Base-by-base conservation (phyloP, 176 grass and related monocot genomes). In the Carex parvula region DNA sequence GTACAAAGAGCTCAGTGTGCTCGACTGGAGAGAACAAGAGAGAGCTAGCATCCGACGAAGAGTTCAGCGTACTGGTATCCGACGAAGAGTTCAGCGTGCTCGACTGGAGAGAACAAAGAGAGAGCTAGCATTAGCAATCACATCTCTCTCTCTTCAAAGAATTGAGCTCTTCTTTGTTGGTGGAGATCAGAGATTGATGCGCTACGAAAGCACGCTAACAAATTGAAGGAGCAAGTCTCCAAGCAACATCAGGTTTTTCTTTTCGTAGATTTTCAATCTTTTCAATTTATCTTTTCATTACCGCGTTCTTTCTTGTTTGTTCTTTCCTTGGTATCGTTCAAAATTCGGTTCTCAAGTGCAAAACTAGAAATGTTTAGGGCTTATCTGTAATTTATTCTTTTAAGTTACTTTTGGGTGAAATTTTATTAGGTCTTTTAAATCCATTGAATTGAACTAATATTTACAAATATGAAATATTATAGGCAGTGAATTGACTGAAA, bases 181-280 rank as follows among this genome's bases (percentile, higher is more conserved):
- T 17, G 16, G 37, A 69, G 53, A 11, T 18, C 17, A 46, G 42
- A 58, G 57, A 99, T 99, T 91, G 96, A 99, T 73, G 88, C 85
- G 88, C 88, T 99, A 63, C 93, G 96, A 88, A 99, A 94, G 85
- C 93, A 95, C 88, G 96, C 93, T 46, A 92, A 20, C 88, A 95
- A 88, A 88, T 84, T 95, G 21, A 94, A 93, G 91, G 96, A 99
- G 86, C 93, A 99, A 86, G 93, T 99, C 75, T 88, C 93, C 81
- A 99, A 92, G 87, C 92, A 98, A 83, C 95, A 98, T 70, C 96
- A 95, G 91, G 93, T 99, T 32, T 13, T 39, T 5, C 78, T 60
- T 33, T 20, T 79, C 12, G 21, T 56, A 21, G 8, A 56, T 26
- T 78, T 53, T 32, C 64, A 67, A 35, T 67, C 35, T n/a, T 70